Evolutionary conservation across 2,329 filamentous ascomycete genomes (phyloP), one percentile per base, ranked within the genome.

Genomic region (Diaporthe destruens): DNA sequence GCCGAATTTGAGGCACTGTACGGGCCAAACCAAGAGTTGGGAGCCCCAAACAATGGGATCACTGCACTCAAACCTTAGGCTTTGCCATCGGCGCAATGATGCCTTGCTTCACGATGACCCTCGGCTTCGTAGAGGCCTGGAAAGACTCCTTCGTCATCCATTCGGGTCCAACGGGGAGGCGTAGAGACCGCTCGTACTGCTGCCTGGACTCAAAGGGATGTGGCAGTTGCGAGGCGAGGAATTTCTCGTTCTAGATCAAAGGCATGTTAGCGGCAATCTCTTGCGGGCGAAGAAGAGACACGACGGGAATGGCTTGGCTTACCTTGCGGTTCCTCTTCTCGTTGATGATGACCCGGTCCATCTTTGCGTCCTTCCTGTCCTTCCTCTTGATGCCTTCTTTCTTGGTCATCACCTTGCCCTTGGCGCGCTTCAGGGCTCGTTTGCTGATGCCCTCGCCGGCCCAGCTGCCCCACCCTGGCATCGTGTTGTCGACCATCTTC

Each of bases 121-220:
- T 90, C 72, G 96, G 96, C 88, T 96, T 97, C 73, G 93, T 97
- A 74, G 90, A 90, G 77, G 93, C 90, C 86, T 98, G 95, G 88
- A 96, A 96, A 18, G 93, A 94, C 85, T 94, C 91, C 88, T 98
- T 98, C n/a, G 96, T 98, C 77, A 92, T 91, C 95, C 96, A 99
- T 83, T 99, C 96, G 20, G 93, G 94, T 1, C 96, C 96, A 74
- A 98, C 90, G 1, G 96, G 96, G 76, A 98, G 84, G 55, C 96
- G 88, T 72, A 98, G 85, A 75, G 93, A 93, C 66, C 96, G 87
- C 86, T 99, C 96, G 83, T 98, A 98, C 85, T 98, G 95, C 79
- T 93, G 89, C 77, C 88, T 89, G 36, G 89, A 94, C 86, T 98
- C 96, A 82, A 95, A 98, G n/a, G 91, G 92, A 83, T 97, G 94